These are phyloP conservation scores for Macadamia tetraphylla DNA, from an alignment of 164 flowering plant species.

Conservation along the genomic window DNA sequence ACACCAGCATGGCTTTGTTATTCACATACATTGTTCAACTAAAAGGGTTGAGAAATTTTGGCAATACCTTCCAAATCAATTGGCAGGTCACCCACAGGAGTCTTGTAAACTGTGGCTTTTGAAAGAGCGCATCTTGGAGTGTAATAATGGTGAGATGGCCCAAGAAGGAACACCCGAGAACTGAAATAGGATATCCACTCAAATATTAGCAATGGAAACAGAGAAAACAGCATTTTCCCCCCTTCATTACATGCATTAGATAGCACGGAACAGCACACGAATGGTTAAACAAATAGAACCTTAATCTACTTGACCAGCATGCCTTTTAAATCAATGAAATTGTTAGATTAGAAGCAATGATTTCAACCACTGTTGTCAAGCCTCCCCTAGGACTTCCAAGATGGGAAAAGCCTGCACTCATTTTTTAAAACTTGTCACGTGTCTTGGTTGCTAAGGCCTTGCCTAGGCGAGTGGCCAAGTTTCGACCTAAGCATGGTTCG, in stretches of 20 bases:
- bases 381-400: no score
- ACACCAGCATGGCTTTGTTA: neutral
- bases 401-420: no score
- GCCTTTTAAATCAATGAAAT: neutral
- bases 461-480: no score
- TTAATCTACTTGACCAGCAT: neutral
- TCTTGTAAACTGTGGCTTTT: slow-evolving; percentile 68
- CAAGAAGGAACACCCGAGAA: slow-evolving; percentile 85
- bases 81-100: slow-evolving; percentile 89
- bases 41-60: neutral
- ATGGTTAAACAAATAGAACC: no score
- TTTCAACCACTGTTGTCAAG: no score
- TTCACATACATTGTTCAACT: neutral
- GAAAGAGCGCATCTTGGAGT: slow-evolving; percentile 97
- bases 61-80: slow-evolving; percentile 89
- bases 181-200: slow-evolving; percentile 40
- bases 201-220: slow-evolving; percentile 13
- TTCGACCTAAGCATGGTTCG: no score
- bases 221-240: neutral
- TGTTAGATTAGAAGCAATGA: neutral
- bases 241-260: neutral
- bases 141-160: slow-evolving; percentile 96
- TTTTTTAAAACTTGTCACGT: no score
- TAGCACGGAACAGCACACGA: neutral
- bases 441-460: no score